Evolutionary conservation across 1,284 basidiomycete species (phyloP).

Genomic region (Melampsora americana): DNA sequence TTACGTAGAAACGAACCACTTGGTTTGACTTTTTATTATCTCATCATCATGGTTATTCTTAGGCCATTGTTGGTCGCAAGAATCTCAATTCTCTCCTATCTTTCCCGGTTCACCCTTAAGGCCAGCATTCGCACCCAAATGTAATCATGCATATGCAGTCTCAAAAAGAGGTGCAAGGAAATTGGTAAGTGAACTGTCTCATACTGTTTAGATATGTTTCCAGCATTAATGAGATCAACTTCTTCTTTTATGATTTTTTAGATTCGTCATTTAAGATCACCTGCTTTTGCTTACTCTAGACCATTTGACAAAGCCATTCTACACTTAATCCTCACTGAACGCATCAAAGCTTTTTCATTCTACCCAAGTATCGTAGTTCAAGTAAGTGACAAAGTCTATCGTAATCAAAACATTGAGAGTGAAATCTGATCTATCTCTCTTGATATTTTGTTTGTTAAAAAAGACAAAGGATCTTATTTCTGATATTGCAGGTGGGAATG

Average conservation of each 20-base stretch:
- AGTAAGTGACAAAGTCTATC: not conserved
- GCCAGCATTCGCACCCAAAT: constrained; percentile 8
- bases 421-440: not conserved
- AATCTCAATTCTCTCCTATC: constrained; percentile 9
- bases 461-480: constrained; percentile 11
- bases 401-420: not conserved
- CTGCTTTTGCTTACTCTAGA: constrained; percentile 8
- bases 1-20: not conserved
- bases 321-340: constrained; percentile 1
- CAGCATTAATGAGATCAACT: not conserved
- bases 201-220: not conserved
- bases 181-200: not conserved
- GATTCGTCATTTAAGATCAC: constrained; percentile 11
- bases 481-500: constrained; percentile 11
- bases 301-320: constrained; percentile 19
- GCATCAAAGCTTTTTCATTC: constrained; percentile 16
- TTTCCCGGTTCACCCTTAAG: not conserved
- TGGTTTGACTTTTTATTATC: not conserved
- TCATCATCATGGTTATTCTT: not conserved
- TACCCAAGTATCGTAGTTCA: constrained; percentile 14
- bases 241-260: not conserved
- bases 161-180: constrained; percentile 21
- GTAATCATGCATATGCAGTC: constrained; percentile 5
- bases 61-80: constrained; percentile 18
- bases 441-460: not conserved